Evolutionary conservation across 2,329 filamentous ascomycete species (phyloP).

Genomic region (Calcarisporium arbuscula): DNA sequence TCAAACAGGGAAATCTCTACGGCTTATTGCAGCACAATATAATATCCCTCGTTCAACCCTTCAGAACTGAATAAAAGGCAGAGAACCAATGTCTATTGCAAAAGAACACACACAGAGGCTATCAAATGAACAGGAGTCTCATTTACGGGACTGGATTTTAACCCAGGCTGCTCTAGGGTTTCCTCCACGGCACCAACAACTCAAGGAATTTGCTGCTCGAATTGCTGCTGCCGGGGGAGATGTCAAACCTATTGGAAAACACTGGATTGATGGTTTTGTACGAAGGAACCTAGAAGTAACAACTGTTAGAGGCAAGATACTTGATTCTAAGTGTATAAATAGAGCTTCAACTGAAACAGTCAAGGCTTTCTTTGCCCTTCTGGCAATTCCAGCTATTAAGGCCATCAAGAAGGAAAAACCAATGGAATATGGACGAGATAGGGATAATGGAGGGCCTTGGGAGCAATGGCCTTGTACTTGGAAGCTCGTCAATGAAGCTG

Average conservation of each 20-base stretch:
- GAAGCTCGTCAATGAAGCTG: conserved; percentile 3
- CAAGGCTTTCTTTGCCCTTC: conserved; percentile 3
- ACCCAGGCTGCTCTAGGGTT: neutral
- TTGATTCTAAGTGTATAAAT: conserved; percentile 2
- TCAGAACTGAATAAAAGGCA: neutral
- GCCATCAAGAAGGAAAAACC: neutral
- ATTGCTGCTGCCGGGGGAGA: conserved; percentile 1
- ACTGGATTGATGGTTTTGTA: conserved; percentile 8
- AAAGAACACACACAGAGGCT: conserved; percentile 4
- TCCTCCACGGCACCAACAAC: conserved; percentile 2
- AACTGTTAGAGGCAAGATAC: neutral
- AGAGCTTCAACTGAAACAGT: conserved; percentile 2
- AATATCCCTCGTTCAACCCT: conserved; percentile 3
- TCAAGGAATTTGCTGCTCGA: neutral
- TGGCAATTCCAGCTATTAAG: neutral
- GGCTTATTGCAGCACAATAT: conserved; percentile 1
- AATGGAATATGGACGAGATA: conserved; percentile 10
- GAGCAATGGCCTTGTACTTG: conserved; percentile 9
- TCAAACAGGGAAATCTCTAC: neutral
- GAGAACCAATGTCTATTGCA: neutral
- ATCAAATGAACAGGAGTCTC: neutral
- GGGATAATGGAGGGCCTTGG: conserved; percentile 4
- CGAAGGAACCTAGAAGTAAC: conserved; percentile 5
- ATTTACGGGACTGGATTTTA: conserved; percentile 5
- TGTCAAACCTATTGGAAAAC: conserved; percentile 3